Percentiles rank a stretch among this genome's conserved stretches.
Conservation (phyloP, 2,329 filamentous ascomycete species). For the Venturia oleaginea region DNA sequence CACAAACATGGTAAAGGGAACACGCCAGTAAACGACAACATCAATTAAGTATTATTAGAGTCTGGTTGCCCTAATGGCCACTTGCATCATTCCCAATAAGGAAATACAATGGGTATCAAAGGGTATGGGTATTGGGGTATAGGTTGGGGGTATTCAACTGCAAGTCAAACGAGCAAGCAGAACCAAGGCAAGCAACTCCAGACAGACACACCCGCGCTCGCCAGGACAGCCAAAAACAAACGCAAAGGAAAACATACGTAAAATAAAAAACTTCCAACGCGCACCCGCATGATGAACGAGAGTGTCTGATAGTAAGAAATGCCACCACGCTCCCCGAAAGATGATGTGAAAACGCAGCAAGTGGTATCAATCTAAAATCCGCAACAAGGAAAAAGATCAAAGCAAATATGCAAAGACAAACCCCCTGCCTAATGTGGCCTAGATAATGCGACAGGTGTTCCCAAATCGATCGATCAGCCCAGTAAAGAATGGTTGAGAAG, state of each 20-base stretch:
- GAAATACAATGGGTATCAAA: constrained; percentile 6
- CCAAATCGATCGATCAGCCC: constrained; percentile 5
- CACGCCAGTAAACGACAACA: constrained; percentile 18
- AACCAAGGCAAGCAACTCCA: background rate
- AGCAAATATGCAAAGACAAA: constrained; percentile 6
- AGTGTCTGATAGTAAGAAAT: background rate
- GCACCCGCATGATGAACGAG: background rate
- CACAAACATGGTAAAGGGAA: background rate
- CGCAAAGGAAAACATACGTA: background rate
- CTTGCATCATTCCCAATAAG: constrained; percentile 25
- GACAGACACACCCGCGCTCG: background rate
- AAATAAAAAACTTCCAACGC: background rate
- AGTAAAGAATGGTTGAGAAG: background rate
- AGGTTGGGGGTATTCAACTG: constrained; percentile 9
- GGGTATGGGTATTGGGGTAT: constrained; percentile 10
- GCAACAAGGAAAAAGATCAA: constrained; percentile 2
- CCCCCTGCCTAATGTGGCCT: constrained; percentile 4
- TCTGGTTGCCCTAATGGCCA: constrained; percentile 30
- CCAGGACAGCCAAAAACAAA: too few species aligned
- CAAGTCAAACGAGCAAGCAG: background rate
- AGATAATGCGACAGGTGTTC: constrained; percentile 8
- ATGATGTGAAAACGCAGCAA: constrained; percentile 17
- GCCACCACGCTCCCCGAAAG: background rate
- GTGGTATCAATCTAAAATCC: constrained; percentile 35
- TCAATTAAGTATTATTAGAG: constrained; percentile 32